Base-by-base conservation (phyloP, 2,329 filamentous ascomycete species). In the Aspergillus clavatus region DNA sequence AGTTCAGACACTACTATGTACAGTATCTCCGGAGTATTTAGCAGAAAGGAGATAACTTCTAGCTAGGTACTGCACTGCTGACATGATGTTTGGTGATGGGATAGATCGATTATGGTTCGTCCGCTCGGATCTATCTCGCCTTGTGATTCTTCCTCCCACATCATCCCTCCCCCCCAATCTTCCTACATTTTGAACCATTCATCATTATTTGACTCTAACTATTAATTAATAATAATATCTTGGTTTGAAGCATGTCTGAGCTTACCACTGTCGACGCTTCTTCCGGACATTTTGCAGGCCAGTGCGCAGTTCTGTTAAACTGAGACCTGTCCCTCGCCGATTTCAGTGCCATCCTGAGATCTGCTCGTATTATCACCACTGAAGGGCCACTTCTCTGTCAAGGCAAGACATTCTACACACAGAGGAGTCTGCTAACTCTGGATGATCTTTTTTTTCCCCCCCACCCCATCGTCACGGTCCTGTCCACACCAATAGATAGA, bases 231-330 rank as follows among this genome's bases (percentile, higher is more conserved):
- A 36, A 16, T 21, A n/a, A n/a, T n/a, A n/a, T 14, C 33, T 36
- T 24, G 37, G 6, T 31, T 14, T 41, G 21, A 50, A 55, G 48
- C 43, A 59, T 59, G 55, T 52, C 40, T 47, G 49, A 43, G n/a
- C 48, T 43, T 45, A 48, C 48, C 38, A 44, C 40, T 40, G 35
- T 31, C 37, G 36, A 47, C 43, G 37, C 41, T 45, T 29, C 40
- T 11, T 41, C 36, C 43, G 47, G 41, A 46, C 48, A 43, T 18
- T 45, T 39, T 41, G 43, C 38, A 51, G 39, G 38, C 48, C 28
- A 45, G 38, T 51, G 47, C 46, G 46, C 44, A 51, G 44, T 43
- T 48, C 54, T 46, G 45, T 47, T 50, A 24, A 55, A 57, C 51
- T 55, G 50, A 54, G 51, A 52, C 42, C 47, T 55, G 47, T 47